Conservation (phyloP, 352 stramenopile genomes). For the Phytopythium montanum region DNA sequence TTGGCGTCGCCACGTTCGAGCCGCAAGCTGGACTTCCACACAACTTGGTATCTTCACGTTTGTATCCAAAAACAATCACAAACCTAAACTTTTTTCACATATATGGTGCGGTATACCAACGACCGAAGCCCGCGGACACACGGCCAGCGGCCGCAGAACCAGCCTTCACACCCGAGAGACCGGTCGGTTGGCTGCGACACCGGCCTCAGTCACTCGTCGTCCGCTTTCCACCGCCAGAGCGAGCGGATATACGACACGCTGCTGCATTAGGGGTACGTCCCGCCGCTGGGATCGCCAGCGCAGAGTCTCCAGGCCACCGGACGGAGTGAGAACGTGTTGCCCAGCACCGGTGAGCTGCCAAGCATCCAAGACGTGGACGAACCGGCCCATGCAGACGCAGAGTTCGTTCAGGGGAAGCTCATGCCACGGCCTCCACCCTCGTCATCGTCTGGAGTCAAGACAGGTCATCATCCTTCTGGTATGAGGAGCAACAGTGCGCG, state of each 20-base stretch:
- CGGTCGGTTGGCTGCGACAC: neutral
- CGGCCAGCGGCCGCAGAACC: conserved; percentile 2
- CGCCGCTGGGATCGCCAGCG: conserved; percentile 12
- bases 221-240: neutral
- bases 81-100: too few relatives aligned
- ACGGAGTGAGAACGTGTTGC: neutral
- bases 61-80: too few relatives aligned
- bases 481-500: conserved; percentile 12
- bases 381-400: conserved; percentile 14
- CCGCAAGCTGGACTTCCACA: too few relatives aligned
- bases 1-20: too few relatives aligned
- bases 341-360: neutral
- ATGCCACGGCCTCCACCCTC: conserved; percentile 26
- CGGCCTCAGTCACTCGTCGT: conserved; percentile 9
- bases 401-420: conserved; percentile 33
- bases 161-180: neutral
- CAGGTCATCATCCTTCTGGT: neutral
- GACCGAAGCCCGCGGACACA: conserved; percentile 5
- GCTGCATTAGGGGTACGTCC: conserved; percentile 36
- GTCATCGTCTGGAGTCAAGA: neutral
- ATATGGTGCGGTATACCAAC: conserved; percentile 25
- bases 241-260: conserved; percentile 36
- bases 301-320: neutral
- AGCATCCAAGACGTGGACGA: neutral
- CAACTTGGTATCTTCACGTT: too few relatives aligned